phyloP scores from a whole-genome alignment of 2,329 filamentous ascomycete genomes.

The Beauveria varroae region DNA sequence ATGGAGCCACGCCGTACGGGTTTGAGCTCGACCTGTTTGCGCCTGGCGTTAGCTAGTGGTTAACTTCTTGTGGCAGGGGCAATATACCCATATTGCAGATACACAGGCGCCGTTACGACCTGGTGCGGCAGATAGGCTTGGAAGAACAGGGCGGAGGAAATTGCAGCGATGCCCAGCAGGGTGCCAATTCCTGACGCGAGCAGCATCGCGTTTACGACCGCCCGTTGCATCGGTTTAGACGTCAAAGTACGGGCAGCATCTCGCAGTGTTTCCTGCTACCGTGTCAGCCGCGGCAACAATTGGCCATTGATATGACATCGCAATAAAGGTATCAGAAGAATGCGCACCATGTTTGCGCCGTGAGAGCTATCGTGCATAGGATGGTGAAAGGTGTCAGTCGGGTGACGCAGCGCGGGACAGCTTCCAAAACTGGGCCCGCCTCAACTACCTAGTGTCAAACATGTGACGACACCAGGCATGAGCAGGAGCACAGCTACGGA shows the following conservation, averaged over 20 bases:
- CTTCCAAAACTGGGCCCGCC: not conserved
- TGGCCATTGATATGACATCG: not conserved
- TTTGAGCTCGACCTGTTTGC: conserved; percentile 37
- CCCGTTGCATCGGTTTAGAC: conserved; percentile 43
- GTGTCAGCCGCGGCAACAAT: not conserved
- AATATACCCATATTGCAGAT: conserved; percentile 52
- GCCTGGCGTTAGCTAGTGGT: not conserved
- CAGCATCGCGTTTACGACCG: conserved; percentile 39
- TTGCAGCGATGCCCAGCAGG: conserved; percentile 39
- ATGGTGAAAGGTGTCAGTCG: not conserved
- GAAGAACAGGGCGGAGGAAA: conserved; percentile 47
- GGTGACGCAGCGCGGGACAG: not conserved
- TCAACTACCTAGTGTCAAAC: not conserved
- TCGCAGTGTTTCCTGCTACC: conserved; percentile 24
- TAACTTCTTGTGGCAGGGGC: not conserved
- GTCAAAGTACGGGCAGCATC: conserved; percentile 34
- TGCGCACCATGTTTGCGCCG: conserved; percentile 4
- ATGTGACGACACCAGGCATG: conserved; percentile 1
- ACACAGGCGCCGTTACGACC: conserved; percentile 42
- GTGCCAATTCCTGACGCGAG: conserved; percentile 34
- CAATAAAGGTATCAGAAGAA: not conserved
- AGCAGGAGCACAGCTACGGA: not conserved
- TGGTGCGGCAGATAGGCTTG: conserved; percentile 49
- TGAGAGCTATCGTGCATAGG: not conserved
- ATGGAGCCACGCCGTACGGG: conserved; percentile 43